Base-by-base conservation (phyloP, 257 asterid species). In the Misopates orontium region DNA sequence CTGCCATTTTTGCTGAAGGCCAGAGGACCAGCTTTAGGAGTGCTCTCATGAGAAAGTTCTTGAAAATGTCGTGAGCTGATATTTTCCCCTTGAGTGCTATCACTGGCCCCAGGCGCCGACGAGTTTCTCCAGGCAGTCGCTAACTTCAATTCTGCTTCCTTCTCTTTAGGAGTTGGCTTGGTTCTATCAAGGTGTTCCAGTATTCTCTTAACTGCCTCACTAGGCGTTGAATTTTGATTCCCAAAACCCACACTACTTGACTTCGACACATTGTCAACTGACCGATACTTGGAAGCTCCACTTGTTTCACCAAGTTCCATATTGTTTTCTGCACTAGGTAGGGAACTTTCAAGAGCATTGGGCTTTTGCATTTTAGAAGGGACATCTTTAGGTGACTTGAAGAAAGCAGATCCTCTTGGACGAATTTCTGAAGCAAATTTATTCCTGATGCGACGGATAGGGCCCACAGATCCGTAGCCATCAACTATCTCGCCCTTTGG, bases 381-480 rank as follows among this genome's bases (percentile, higher is more conserved):
- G 62, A 64, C 67, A 42, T 68, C 77, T 68, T 81, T 86, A 68
- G 81, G 75, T 32, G 90, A 66, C 59, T 75, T 79, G 44, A 17
- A 66, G 69, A 85, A 79, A 64, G 82, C 85, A 52, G 97, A 88
- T 73, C 82, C 85, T 72, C 91, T 75, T 31, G 90, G 81, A 52
- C 84, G 90, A 69, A 84, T 73, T 77, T 87, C 96, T 28, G 93
- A 78, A 60, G 88, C 81, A 79, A 85, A 83, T 68, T 71, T 94
- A 67, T 76, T 84, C 72, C 86, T 77, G 32, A 80, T 69, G 20
- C 86, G 87, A 51, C 96, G 86, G 60, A 94, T 79, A 20, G 98
- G 96, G 44, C 99, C 98, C 65, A 70, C 87, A 25, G 98, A 84
- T 67, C 95, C 96, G 79, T 80, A 83, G 77, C 67, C 82, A 70